A percentile compares a stretch with the other conserved stretches of the same genome.
Conservation (phyloP, 1,284 basidiomycete species). For the Serendipita sp. region DNA sequence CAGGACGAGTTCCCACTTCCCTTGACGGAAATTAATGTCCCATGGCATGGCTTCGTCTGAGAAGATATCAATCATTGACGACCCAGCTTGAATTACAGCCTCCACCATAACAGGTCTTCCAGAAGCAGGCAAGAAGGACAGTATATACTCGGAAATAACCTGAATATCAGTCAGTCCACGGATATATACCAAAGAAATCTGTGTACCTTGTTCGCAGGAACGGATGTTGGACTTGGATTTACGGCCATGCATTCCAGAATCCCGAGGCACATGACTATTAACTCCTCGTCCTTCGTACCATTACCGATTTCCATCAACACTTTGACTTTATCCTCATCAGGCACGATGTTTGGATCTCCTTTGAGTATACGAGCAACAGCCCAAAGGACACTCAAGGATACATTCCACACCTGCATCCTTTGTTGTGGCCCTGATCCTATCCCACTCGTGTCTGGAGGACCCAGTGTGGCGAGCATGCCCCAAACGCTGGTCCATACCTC, state of each 20-base stretch:
- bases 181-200: conserved; percentile 13
- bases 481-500: conserved; percentile 49
- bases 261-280: conserved; percentile 68
- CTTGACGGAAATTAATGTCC: conserved; percentile 66
- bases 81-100: conserved; percentile 64
- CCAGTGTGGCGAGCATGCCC: conserved; percentile 40
- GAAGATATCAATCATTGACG: conserved; percentile 87
- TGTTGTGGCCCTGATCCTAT: conserved; percentile 33
- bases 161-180: conserved; percentile 19
- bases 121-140: conserved; percentile 35
- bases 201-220: conserved; percentile 58
- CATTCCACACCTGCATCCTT: conserved; percentile 54
- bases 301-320: conserved; percentile 55
- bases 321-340: conserved; percentile 45
- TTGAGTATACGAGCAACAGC: conserved; percentile 57
- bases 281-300: conserved; percentile 34
- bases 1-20: conserved; percentile 35
- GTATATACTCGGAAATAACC: conserved; percentile 54
- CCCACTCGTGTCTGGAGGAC: conserved; percentile 34
- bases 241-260: conserved; percentile 71
- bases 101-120: conserved; percentile 43
- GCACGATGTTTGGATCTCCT: conserved; percentile 31
- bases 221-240: conserved; percentile 33
- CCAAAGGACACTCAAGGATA: conserved; percentile 68
- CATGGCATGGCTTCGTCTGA: conserved; percentile 79